phyloP scores from a whole-genome alignment of 345 rosid species.

The Brassica carinata region DNA sequence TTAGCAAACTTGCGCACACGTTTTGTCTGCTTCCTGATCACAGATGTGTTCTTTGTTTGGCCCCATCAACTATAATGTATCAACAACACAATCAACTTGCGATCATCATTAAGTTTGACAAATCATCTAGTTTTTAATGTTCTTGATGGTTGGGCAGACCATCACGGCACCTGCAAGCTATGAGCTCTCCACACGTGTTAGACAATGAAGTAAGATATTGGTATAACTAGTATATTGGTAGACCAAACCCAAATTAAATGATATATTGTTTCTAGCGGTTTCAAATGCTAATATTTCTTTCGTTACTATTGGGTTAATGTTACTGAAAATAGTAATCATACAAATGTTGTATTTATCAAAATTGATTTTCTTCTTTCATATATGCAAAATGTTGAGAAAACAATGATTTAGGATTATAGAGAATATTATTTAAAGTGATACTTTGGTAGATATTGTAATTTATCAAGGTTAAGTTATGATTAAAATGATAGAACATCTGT shows the following conservation, averaged over 20 bases:
- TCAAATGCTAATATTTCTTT: background rate
- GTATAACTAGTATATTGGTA: background rate
- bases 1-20: background rate
- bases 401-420: background rate
- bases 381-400: background rate
- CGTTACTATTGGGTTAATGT: background rate
- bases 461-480: slow-evolving; percentile 10
- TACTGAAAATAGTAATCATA: background rate
- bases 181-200: slow-evolving; percentile 4
- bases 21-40: background rate
- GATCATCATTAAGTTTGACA: background rate
- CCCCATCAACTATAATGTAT: background rate
- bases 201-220: background rate
- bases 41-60: background rate
- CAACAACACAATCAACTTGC: background rate
- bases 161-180: slow-evolving; percentile 10
- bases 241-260: background rate
- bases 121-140: background rate
- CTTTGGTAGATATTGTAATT: background rate
- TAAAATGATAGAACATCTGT: slow-evolving; percentile 16
- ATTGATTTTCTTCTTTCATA: background rate
- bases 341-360: background rate
- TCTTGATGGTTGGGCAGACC: background rate
- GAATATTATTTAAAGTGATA: background rate
- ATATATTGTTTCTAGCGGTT: background rate